Conservation (phyloP, 495 filamentous ascomycete genomes). For the Letharia lupina region DNA sequence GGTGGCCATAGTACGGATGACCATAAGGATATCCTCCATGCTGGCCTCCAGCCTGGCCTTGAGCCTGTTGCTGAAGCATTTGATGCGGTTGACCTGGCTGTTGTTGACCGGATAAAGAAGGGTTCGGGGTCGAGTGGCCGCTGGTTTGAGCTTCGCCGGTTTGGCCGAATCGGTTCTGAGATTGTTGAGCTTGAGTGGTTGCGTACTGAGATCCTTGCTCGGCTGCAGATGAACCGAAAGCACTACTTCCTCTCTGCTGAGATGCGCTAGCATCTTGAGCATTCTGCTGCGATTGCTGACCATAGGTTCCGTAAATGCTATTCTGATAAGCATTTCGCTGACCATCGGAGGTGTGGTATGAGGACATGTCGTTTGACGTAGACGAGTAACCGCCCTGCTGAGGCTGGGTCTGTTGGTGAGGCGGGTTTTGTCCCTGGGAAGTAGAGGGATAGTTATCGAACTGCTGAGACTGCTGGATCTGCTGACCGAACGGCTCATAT, state of each 20-base stretch:
- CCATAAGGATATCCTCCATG: conserved; percentile 52
- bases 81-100: conserved; percentile 43
- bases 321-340: conserved; percentile 69
- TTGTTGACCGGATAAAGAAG: conserved; percentile 59
- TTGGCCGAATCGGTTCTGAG: conserved; percentile 59
- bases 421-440: conserved; percentile 36
- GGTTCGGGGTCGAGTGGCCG: conserved; percentile 83
- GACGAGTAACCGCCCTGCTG: conserved; percentile 58
- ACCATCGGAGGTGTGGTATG: conserved; percentile 79
- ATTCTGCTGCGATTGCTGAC: conserved; percentile 50
- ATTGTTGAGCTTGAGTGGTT: conserved; percentile 50
- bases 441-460: conserved; percentile 48
- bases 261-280: conserved; percentile 65
- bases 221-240: conserved; percentile 62
- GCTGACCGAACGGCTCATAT: conserved; percentile 82
- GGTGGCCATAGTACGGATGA: conserved; percentile 73
- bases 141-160: conserved; percentile 66
- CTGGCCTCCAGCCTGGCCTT: conserved; percentile 53
- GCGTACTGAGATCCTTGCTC: conserved; percentile 72
- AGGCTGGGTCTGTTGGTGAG: conserved; percentile 40
- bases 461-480: conserved; percentile 58
- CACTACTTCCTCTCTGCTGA: conserved; percentile 63
- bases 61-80: conserved; percentile 45
- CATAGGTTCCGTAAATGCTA: conserved; percentile 76
- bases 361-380: conserved; percentile 70